These are phyloP conservation scores for Penicillium sp. DNA, from an alignment of 2,329 filamentous ascomycete species.

Conservation along the genomic window DNA sequence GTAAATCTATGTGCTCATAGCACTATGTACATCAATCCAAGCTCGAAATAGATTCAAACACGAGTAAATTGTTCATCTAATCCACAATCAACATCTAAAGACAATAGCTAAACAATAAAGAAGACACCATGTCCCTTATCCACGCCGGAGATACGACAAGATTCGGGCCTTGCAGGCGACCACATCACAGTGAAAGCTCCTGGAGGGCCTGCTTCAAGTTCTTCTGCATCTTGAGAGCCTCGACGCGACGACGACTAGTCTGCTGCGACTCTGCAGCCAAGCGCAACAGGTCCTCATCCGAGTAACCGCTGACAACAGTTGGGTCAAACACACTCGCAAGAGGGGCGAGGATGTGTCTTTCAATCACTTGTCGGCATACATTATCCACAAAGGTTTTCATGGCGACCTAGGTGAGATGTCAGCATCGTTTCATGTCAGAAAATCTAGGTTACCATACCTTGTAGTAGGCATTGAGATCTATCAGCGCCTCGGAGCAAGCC, in stretches of 20 bases:
- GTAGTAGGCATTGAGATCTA: conserved; percentile 34
- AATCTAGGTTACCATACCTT: too few species aligned
- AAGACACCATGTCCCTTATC: too few species aligned
- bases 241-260: not conserved
- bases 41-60: too few species aligned
- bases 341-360: conserved; percentile 29
- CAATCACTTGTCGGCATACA: conserved; percentile 36
- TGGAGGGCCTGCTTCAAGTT: not conserved
- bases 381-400: conserved; percentile 38
- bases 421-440: too few species aligned
- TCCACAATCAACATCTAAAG: too few species aligned
- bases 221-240: not conserved
- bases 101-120: too few species aligned
- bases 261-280: not conserved
- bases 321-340: conserved; percentile 5
- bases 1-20: too few species aligned
- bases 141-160: too few species aligned
- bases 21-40: too few species aligned
- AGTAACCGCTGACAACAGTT: not conserved
- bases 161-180: not conserved
- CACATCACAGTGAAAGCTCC: not conserved
- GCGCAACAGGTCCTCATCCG: not conserved
- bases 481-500: conserved; percentile 32
- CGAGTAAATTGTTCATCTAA: too few species aligned
- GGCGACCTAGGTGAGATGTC: conserved; percentile 7